These are phyloP conservation scores for Pseudocercospora crystallina DNA, from an alignment of 2,329 filamentous ascomycete genomes.

Conservation along the genomic window DNA sequence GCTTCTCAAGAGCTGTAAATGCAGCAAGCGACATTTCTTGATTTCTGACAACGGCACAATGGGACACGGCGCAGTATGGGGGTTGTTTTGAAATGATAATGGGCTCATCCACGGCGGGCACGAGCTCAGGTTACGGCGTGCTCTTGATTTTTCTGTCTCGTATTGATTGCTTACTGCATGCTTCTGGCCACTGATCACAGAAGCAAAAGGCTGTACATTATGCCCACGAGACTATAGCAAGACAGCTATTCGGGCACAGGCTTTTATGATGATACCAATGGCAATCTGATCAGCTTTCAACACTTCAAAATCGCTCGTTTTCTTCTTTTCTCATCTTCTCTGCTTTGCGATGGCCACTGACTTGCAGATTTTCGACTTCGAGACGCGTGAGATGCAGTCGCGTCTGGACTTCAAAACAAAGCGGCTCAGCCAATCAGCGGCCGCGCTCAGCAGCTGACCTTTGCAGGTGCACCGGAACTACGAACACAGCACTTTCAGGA, in stretches of 20 bases:
- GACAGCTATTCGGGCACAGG: slow-evolving; percentile 24
- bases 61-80: slow-evolving; percentile 33
- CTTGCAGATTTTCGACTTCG: neutral
- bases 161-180: slow-evolving; percentile 23
- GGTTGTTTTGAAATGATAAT: slow-evolving; percentile 36
- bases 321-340: neutral
- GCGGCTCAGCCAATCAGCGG: too few relatives aligned
- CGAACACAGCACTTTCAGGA: too few relatives aligned
- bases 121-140: slow-evolving; percentile 32
- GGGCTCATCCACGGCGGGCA: slow-evolving; percentile 35
- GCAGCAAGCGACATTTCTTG: slow-evolving; percentile 26
- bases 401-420: slow-evolving; percentile 8
- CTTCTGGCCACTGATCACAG: slow-evolving; percentile 26
- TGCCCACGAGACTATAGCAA: slow-evolving; percentile 21
- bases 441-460: too few relatives aligned
- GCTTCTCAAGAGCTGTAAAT: slow-evolving; percentile 90
- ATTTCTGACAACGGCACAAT: slow-evolving; percentile 28
- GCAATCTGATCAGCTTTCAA: slow-evolving; percentile 25
- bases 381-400: slow-evolving; percentile 7
- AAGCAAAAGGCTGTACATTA: slow-evolving; percentile 29
- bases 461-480: too few relatives aligned
- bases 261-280: slow-evolving; percentile 31
- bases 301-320: slow-evolving; percentile 16
- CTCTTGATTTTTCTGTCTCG: slow-evolving; percentile 20
- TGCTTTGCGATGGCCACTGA: neutral